Evolutionary conservation across 768 basidiomycete species (phyloP).

Genomic region (Lentinula edodes): DNA sequence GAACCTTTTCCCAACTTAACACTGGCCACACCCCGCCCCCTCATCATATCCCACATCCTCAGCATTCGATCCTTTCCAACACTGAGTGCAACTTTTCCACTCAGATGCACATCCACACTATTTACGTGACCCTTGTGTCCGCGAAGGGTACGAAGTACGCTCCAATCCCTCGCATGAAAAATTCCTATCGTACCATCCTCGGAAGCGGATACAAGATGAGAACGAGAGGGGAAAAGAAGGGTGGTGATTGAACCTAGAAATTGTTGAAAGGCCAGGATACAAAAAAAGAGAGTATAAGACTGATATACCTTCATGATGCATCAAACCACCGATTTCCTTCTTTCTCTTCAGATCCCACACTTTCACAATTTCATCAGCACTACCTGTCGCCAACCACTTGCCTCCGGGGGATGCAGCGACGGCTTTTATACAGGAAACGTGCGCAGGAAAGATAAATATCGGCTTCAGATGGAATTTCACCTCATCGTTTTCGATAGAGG

Average conservation of each 20-base stretch:
- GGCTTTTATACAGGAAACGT: conserved; percentile 88
- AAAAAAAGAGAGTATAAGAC: background rate
- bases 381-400: conserved; percentile 95
- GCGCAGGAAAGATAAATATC: conserved; percentile 95
- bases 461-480: conserved; percentile 53
- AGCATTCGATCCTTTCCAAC: conserved; percentile 87
- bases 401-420: conserved; percentile 87
- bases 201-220: conserved; percentile 86
- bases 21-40: conserved; percentile 86
- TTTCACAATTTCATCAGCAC: conserved; percentile 94
- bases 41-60: conserved; percentile 99
- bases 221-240: conserved; percentile 79
- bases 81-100: conserved; percentile 85
- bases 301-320: conserved; percentile 85
- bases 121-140: conserved; percentile 96
- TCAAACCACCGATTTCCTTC: conserved; percentile 92
- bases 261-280: background rate
- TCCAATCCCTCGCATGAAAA: conserved; percentile 93
- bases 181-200: conserved; percentile 89
- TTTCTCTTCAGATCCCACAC: conserved; percentile 90
- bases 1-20: conserved; percentile 84
- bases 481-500: conserved; percentile 25
- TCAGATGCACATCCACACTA: conserved; percentile 85
- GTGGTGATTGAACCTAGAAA: conserved; percentile 83
- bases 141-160: conserved; percentile 77